A percentile compares a stretch with the other conserved stretches of the same genome.
phyloP scores from a whole-genome alignment of 2,329 filamentous ascomycete genomes.

The Sarocladium strictum region DNA sequence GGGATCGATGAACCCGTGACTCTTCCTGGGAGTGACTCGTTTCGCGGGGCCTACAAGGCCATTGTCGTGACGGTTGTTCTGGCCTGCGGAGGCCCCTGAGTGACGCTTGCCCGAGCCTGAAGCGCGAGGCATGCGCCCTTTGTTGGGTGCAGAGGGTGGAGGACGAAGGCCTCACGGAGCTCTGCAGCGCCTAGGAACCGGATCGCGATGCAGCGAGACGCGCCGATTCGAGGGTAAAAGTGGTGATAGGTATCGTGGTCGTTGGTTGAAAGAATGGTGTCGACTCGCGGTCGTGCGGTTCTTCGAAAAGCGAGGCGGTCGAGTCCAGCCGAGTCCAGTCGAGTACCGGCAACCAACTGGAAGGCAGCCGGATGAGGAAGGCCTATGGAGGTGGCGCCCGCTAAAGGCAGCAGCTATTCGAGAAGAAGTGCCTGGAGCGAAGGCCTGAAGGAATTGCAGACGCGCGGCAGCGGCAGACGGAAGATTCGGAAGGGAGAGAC shows the following conservation, averaged over 20 bases:
- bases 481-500: neutral
- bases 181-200: neutral
- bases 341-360: neutral
- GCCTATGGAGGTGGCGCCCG: conserved; percentile 1
- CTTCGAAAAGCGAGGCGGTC: neutral
- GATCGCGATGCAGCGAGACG: neutral
- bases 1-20: conserved; percentile 37
- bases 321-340: too few relatives aligned
- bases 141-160: neutral
- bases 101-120: conserved; percentile 56
- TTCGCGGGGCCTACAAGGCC: conserved; percentile 62
- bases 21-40: conserved; percentile 36
- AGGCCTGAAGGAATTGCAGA: neutral
- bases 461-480: neutral
- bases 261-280: neutral
- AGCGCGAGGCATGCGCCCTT: conserved; percentile 54
- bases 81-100: conserved; percentile 55
- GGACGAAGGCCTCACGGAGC: neutral
- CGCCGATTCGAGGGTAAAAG: neutral
- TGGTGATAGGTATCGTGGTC: neutral
- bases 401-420: neutral
- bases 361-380: conserved; percentile 4
- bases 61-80: conserved; percentile 79
- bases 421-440: neutral
- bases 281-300: neutral